Percentiles rank a stretch among this genome's conserved stretches.
Evolutionary conservation across 2,329 filamentous ascomycete species (phyloP).

Genomic region (Sporothrix euskadiensis): DNA sequence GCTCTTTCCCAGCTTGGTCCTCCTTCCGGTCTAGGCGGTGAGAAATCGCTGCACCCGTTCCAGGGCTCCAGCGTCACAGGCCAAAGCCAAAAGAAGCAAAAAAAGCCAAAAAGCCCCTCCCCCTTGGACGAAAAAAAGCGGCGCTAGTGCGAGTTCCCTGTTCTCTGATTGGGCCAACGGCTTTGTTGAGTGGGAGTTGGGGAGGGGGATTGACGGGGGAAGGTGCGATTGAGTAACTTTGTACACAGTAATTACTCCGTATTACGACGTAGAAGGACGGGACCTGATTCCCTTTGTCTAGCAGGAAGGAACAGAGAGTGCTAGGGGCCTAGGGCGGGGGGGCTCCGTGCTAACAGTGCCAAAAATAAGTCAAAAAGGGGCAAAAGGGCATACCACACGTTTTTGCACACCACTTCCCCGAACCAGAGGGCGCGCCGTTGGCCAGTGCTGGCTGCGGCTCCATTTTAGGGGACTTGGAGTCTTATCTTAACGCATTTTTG

Average conservation of each 20-base stretch:
- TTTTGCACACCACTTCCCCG: not conserved
- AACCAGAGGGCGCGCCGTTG: not conserved
- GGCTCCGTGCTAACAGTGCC: constrained; percentile 23
- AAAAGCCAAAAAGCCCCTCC: not conserved
- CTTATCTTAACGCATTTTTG: constrained; percentile 6
- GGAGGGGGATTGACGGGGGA: constrained; percentile 8
- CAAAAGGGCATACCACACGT: constrained; percentile 11
- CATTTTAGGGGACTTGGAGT: not conserved
- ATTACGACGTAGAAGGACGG: not conserved
- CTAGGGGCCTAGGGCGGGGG: constrained; percentile 23
- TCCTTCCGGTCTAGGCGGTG: constrained; percentile 27
- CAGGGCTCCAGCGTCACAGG: not conserved
- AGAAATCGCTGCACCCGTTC: constrained; percentile 3
- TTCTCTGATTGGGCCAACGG: constrained; percentile 19
- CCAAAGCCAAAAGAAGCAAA: not conserved
- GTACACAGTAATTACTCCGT: too few species aligned
- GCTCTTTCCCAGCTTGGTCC: constrained; percentile 2
- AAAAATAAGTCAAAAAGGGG: constrained; percentile 10
- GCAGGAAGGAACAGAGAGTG: not conserved
- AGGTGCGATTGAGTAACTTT: not conserved
- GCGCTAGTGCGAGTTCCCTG: constrained; percentile 14
- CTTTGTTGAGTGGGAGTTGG: constrained; percentile 19
- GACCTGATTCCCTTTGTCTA: not conserved
- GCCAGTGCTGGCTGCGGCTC: not conserved
- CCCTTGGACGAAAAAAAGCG: constrained; percentile 10